A percentile compares a stretch with the other conserved stretches of the same genome.
Conservation (phyloP, 2,329 filamentous ascomycete genomes). For the Monosporascus sp. region DNA sequence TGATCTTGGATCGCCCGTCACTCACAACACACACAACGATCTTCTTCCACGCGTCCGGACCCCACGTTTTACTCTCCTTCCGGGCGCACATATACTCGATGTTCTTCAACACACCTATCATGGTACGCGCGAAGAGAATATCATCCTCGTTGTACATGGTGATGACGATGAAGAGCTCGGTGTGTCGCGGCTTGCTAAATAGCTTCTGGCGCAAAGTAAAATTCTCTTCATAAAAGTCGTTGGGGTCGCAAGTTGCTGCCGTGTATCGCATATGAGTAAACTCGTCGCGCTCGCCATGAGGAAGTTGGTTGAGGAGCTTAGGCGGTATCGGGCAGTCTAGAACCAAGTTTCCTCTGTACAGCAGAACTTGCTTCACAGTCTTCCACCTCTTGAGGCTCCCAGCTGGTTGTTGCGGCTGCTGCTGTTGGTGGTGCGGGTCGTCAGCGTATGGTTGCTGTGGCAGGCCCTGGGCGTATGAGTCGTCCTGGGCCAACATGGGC, state of each 20-base stretch:
- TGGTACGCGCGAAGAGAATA: constrained; percentile 91
- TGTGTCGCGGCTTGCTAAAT: constrained; percentile 77
- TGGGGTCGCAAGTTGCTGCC: constrained; percentile 94
- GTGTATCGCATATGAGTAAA: constrained; percentile 96
- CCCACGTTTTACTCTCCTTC: constrained; percentile 91
- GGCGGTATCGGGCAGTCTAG: constrained; percentile 95
- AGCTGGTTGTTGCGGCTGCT: constrained; percentile 44
- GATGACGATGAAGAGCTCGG: constrained; percentile 91
- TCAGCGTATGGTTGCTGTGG: constrained; percentile 41
- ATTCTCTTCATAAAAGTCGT: constrained; percentile 82
- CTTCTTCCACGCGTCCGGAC: constrained; percentile 96
- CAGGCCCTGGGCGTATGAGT: constrained; percentile 36
- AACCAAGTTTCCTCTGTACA: constrained; percentile 95
- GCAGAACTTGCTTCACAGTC: constrained; percentile 95
- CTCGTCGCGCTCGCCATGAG: constrained; percentile 88
- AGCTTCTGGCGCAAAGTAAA: constrained; percentile 94
- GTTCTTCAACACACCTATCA: constrained; percentile 99
- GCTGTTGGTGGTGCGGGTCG: constrained; percentile 28
- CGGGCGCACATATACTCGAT: constrained; percentile 94
- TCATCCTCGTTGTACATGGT: constrained; percentile 99
- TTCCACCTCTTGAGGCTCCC: constrained; percentile 82
- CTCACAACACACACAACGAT: constrained; percentile 97
- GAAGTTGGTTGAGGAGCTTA: constrained; percentile 77
- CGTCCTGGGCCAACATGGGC: constrained; percentile 69
- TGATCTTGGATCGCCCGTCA: constrained; percentile 89